Percentiles rank a stretch among this genome's conserved stretches.
Conservation (phyloP, 78 protist species). For the Dictyostelium intermedium region DNA sequence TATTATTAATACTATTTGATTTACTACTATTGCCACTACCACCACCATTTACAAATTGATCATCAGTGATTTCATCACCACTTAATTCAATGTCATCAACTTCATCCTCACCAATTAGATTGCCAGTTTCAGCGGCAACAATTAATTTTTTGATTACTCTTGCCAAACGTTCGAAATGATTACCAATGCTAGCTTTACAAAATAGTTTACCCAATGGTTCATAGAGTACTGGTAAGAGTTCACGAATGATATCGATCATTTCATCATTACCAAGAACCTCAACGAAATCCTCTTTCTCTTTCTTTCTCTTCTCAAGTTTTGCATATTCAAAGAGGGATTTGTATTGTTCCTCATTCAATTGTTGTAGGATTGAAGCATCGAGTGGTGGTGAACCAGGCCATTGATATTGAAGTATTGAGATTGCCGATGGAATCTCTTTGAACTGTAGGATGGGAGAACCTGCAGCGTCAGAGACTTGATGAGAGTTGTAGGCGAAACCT, state of each 20-base stretch:
- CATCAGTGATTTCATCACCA: not conserved
- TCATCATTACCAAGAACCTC: conserved; percentile 60
- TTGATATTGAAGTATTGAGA: conserved; percentile 56
- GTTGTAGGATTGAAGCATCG: conserved; percentile 4
- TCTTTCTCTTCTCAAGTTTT: conserved; percentile 46
- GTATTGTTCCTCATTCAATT: conserved; percentile 43
- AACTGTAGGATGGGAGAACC: conserved; percentile 13
- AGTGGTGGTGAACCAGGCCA: conserved; percentile 63
- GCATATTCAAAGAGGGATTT: conserved; percentile 62
- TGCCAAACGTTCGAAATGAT: conserved; percentile 64
- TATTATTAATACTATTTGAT: not conserved
- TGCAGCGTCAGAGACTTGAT: not conserved
- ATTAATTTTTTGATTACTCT: conserved; percentile 43
- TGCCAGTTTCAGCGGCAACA: conserved; percentile 70
- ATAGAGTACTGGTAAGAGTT: conserved; percentile 61
- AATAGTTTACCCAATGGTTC: conserved; percentile 70
- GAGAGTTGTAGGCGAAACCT: not conserved
- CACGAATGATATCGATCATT: conserved; percentile 66
- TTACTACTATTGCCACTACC: not conserved
- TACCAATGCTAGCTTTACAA: conserved; percentile 68
- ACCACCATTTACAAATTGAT: not conserved
- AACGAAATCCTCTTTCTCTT: conserved; percentile 65
- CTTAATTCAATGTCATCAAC: conserved; percentile 4
- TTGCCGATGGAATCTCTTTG: conserved; percentile 35
- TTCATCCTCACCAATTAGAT: conserved; percentile 29